Conservation (phyloP, 2,329 filamentous ascomycete genomes). For the Calonectria hawksworthii region DNA sequence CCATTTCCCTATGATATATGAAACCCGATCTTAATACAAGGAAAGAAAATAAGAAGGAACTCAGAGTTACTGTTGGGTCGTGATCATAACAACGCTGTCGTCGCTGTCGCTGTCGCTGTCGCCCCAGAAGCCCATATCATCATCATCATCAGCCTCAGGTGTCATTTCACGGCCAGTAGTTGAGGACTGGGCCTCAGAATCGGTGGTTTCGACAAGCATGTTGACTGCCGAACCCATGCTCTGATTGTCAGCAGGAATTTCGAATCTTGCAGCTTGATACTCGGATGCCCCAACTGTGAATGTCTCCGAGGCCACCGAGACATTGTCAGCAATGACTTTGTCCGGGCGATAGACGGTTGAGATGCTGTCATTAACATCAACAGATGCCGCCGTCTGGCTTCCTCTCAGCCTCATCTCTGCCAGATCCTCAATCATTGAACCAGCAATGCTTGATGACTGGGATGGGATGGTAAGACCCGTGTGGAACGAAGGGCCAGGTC, state of each 20-base stretch:
- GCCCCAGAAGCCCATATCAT: conserved; percentile 24
- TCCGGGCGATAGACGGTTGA: conserved; percentile 52
- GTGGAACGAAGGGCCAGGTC: conserved; percentile 62
- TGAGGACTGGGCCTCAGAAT: conserved; percentile 30
- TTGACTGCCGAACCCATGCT: conserved; percentile 40
- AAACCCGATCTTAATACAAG: background rate
- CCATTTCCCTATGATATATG: background rate
- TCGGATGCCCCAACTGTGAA: conserved; percentile 51
- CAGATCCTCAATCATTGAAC: conserved; percentile 54
- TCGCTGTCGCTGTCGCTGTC: conserved; percentile 16
- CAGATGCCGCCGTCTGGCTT: conserved; percentile 51
- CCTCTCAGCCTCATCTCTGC: conserved; percentile 50
- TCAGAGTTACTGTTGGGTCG: background rate
- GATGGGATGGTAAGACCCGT: conserved; percentile 58
- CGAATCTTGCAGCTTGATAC: conserved; percentile 52
- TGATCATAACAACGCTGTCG: conserved; percentile 28
- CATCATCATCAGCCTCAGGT: conserved; percentile 22
- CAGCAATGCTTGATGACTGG: conserved; percentile 49
- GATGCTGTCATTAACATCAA: conserved; percentile 57
- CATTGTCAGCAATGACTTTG: conserved; percentile 52
- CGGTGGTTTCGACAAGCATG: conserved; percentile 40
- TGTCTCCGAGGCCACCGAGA: conserved; percentile 52
- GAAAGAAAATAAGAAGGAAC: background rate
- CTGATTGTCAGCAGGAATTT: conserved; percentile 50
- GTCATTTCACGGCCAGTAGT: conserved; percentile 23